Conservation (phyloP, 345 rosid species). For the Rhodomyrtus tomentosa region DNA sequence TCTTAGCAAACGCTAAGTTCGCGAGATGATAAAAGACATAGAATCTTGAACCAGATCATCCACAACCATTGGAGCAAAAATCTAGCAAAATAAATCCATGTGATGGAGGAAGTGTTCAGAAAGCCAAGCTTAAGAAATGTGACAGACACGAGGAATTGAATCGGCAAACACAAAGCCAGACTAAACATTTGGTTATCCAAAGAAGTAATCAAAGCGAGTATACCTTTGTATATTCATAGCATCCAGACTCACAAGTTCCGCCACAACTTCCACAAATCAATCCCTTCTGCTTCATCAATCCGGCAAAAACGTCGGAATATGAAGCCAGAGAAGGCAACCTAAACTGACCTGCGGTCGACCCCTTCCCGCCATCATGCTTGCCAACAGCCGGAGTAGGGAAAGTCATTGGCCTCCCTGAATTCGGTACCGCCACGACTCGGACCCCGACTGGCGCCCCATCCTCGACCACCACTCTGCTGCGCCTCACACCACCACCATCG, state of each 20-base stretch:
- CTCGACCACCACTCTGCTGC: slow-evolving; percentile 33
- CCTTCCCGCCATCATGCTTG: background rate
- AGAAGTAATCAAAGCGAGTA: background rate
- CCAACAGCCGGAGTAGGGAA: background rate
- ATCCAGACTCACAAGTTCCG: slow-evolving; percentile 31
- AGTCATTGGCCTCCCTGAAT: slow-evolving; percentile 40
- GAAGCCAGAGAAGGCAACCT: slow-evolving; percentile 54
- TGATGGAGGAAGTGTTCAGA: background rate
- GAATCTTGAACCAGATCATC: background rate
- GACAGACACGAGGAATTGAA: background rate
- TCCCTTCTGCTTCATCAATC: slow-evolving; percentile 17
- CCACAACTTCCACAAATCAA: slow-evolving; percentile 45
- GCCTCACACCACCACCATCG: slow-evolving; percentile 12
- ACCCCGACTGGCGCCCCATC: slow-evolving; percentile 64
- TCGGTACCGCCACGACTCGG: slow-evolving; percentile 64
- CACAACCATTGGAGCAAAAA: background rate
- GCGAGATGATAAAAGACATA: background rate
- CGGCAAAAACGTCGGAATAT: slow-evolving; percentile 56
- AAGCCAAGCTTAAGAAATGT: background rate
- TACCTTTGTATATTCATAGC: slow-evolving; percentile 54
- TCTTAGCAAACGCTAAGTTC: background rate
- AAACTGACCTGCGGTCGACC: background rate
- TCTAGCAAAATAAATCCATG: background rate
- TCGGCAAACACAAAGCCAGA: background rate
- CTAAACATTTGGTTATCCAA: background rate